Conservation (phyloP, 257 asterid species). For the Leonotis leonurus region DNA sequence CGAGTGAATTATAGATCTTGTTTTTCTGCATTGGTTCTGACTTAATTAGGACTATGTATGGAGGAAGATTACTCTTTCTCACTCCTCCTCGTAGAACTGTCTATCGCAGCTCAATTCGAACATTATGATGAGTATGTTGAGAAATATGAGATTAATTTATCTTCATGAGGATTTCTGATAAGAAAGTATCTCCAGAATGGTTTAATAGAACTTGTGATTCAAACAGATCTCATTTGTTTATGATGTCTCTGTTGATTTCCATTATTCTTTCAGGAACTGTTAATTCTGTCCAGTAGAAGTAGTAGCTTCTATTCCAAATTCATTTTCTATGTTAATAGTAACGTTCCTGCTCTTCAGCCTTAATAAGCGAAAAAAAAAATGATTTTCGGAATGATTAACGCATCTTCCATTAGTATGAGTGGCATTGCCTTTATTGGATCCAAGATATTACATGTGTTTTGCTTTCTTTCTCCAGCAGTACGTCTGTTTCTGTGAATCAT, state of each 20-base stretch:
- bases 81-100: too few species aligned
- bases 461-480: not conserved
- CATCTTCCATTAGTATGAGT: not conserved
- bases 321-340: not conserved
- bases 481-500: not conserved
- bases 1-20: constrained; percentile 14
- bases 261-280: not conserved
- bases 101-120: too few species aligned
- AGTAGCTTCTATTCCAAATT: not conserved
- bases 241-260: not conserved
- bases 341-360: not conserved
- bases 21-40: not conserved
- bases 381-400: not conserved
- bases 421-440: not conserved
- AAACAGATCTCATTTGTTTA: not conserved
- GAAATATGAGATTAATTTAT: too few species aligned
- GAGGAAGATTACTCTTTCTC: too few species aligned
- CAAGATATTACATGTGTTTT: not conserved
- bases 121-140: too few species aligned
- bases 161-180: not conserved
- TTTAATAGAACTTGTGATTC: not conserved
- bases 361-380: not conserved
- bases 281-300: not conserved
- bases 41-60: not conserved
- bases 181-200: too few species aligned